Conservation (phyloP, 2,329 filamentous ascomycete genomes). For the Penicillium sp. region DNA sequence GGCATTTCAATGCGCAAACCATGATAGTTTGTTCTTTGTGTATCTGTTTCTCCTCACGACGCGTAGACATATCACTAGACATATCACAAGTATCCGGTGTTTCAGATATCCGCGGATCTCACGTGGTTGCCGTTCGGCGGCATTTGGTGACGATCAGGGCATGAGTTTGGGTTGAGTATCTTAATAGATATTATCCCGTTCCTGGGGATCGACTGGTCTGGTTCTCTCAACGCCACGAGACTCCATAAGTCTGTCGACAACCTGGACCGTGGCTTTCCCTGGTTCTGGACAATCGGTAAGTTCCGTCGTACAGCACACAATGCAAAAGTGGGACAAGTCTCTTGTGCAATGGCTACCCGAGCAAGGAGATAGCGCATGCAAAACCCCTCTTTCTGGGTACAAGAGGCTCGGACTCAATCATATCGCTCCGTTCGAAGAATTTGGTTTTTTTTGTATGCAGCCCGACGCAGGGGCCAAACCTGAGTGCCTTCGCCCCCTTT, state of each 20-base stretch:
- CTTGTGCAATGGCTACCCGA: slow-evolving; percentile 10
- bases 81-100: slow-evolving; percentile 14
- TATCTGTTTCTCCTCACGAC: not conserved
- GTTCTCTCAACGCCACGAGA: not conserved
- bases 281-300: slow-evolving; percentile 3
- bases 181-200: not conserved
- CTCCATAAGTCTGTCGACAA: not conserved
- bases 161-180: not conserved
- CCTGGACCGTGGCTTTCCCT: slow-evolving; percentile 2
- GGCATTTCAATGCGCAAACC: not conserved
- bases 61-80: slow-evolving; percentile 1
- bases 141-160: slow-evolving; percentile 20
- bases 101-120: slow-evolving; percentile 27
- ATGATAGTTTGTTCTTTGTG: not conserved
- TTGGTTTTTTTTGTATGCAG: slow-evolving; percentile 18
- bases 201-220: not conserved
- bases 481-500: not conserved
- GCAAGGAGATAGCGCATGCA: slow-evolving; percentile 16
- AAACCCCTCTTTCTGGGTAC: slow-evolving; percentile 5
- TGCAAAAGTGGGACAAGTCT: slow-evolving; percentile 13
- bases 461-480: slow-evolving; percentile 25
- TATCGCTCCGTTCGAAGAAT: slow-evolving; percentile 8
- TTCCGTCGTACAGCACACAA: not conserved
- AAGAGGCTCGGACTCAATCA: slow-evolving; percentile 7
- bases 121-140: slow-evolving; percentile 22